Evolutionary conservation across 352 stramenopile genomes (phyloP).

Genomic region (Globisporangium lucens): DNA sequence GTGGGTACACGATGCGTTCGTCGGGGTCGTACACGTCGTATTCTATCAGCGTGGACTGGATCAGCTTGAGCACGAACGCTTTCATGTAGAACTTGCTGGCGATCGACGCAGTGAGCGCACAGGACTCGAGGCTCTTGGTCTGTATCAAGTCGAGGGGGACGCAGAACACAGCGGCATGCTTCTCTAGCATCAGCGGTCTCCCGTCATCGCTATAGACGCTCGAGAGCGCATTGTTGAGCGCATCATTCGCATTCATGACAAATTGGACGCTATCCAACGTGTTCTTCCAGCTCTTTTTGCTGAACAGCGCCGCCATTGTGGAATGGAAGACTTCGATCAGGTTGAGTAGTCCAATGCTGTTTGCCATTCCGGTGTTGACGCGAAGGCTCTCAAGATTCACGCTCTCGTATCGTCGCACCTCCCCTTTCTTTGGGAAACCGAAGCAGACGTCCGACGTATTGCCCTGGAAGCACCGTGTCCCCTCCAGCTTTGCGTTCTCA

Average conservation of each 20-base stretch:
- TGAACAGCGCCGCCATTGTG: conserved; percentile 26
- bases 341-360: conserved; percentile 27
- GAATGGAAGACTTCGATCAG: conserved; percentile 29
- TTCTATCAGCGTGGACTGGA: conserved; percentile 21
- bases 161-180: conserved; percentile 1
- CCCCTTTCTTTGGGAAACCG: conserved; percentile 24
- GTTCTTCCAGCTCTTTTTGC: conserved; percentile 29
- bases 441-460: conserved; percentile 25
- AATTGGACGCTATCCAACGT: conserved; percentile 25
- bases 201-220: conserved; percentile 22
- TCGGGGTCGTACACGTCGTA: conserved; percentile 5
- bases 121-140: conserved; percentile 31
- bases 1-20: not conserved
- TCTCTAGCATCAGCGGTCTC: conserved; percentile 23
- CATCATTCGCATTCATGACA: conserved; percentile 4
- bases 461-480: conserved; percentile 26
- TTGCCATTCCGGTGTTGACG: conserved; percentile 19
- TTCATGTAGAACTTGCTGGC: conserved; percentile 24
- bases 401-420: conserved; percentile 19
- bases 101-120: conserved; percentile 21
- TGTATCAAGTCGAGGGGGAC: conserved; percentile 15
- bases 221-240: conserved; percentile 23
- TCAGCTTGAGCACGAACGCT: conserved; percentile 28
- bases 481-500: conserved; percentile 21
- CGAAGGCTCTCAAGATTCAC: conserved; percentile 19